These are phyloP conservation scores for Zoysia matrella DNA, from an alignment of 202 grass and related monocot species.

Conservation along the genomic window DNA sequence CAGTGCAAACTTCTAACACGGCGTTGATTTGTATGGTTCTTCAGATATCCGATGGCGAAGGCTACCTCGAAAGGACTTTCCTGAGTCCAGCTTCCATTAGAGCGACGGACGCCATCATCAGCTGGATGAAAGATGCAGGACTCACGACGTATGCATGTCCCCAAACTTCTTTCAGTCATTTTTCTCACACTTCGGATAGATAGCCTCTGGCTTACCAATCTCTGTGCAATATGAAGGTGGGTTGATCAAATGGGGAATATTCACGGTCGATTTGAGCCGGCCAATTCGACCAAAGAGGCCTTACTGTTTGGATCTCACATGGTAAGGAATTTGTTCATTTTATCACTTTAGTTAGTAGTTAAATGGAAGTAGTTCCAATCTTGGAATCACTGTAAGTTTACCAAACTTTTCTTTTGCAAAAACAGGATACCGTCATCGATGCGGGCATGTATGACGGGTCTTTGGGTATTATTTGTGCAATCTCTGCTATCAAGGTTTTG, in stretches of 20 bases:
- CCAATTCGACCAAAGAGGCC: conserved; percentile 55
- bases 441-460: conserved; percentile 94
- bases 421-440: conserved; percentile 98
- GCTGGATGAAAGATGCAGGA: conserved; percentile 96
- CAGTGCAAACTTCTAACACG: conserved; percentile 30
- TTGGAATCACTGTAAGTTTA: neutral
- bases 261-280: conserved; percentile 68
- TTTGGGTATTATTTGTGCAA: conserved; percentile 82
- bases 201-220: conserved; percentile 4
- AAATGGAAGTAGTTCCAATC: neutral
- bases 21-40: conserved; percentile 28
- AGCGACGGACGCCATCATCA: conserved; percentile 68
- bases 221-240: conserved; percentile 63
- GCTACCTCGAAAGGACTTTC: conserved; percentile 95
- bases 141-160: conserved; percentile 62
- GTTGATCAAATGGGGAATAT: conserved; percentile 97
- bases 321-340: conserved; percentile 37
- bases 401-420: neutral
- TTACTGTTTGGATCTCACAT: conserved; percentile 93
- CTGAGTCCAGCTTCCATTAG: conserved; percentile 78
- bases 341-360: neutral
- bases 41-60: conserved; percentile 85
- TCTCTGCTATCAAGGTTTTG: conserved; percentile 91
- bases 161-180: conserved; percentile 10
- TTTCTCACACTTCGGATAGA: conserved; percentile 4